A percentile compares a stretch with the other conserved stretches of the same genome.
These are phyloP conservation scores for Boletellus ananiceps DNA, from an alignment of 768 basidiomycete genomes.

Conservation along the genomic window DNA sequence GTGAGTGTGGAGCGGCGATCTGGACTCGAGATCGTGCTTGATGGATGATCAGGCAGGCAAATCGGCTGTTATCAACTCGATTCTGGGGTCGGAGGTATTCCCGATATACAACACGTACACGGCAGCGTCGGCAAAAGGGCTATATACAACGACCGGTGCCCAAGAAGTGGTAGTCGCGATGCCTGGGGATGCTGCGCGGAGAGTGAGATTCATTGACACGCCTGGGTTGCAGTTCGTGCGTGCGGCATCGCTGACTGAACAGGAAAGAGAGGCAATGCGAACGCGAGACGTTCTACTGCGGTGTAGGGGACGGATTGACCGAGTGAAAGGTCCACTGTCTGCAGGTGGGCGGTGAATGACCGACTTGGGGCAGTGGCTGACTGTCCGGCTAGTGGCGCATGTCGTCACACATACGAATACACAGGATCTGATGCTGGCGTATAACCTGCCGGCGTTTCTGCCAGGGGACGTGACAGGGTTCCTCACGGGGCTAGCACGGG, in stretches of 20 bases:
- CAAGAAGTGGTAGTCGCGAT: constrained; percentile 55
- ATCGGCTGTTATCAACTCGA: constrained; percentile 79
- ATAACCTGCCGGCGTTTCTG: constrained; percentile 76
- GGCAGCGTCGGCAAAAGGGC: constrained; percentile 47
- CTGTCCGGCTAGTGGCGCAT: constrained; percentile 47
- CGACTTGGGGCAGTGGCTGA: constrained; percentile 10
- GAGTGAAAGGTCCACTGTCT: constrained; percentile 73
- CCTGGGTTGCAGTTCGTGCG: constrained; percentile 69
- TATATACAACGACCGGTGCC: constrained; percentile 53
- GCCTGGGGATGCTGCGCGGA: constrained; percentile 34
- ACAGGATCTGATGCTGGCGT: constrained; percentile 88
- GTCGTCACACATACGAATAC: constrained; percentile 63
- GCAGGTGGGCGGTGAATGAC: constrained; percentile 49
- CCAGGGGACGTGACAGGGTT: constrained; percentile 66
- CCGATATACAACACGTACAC: constrained; percentile 52
- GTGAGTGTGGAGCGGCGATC: constrained; percentile 39
- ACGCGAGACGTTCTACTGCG: constrained; percentile 75
- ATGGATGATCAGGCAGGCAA: constrained; percentile 63
- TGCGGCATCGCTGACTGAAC: constrained; percentile 28
- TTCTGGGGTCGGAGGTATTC: constrained; percentile 48
- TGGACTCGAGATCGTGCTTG: not conserved
- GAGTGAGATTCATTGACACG: constrained; percentile 75
- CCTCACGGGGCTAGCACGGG: constrained; percentile 71
- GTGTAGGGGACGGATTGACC: constrained; percentile 77
- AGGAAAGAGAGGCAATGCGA: constrained; percentile 23